Evolutionary conservation across 1,284 basidiomycete species (phyloP).

Genomic region (Retiboletus flavoniger): DNA sequence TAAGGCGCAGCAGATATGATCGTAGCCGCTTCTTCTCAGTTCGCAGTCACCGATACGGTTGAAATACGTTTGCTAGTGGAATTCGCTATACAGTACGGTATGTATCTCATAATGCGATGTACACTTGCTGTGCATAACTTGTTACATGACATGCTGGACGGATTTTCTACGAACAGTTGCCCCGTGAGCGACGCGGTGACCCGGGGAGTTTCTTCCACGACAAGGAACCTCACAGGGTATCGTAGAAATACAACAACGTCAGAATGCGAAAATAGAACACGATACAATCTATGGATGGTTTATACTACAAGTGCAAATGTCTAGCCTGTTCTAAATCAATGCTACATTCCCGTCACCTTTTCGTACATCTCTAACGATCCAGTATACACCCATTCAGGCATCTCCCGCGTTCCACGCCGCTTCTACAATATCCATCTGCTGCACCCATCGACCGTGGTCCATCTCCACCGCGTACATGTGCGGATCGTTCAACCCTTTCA

Average conservation of each 20-base stretch:
- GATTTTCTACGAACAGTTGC: too few relatives aligned
- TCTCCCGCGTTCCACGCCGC: background rate
- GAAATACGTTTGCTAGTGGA: too few relatives aligned
- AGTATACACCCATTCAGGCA: background rate
- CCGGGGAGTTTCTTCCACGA: too few relatives aligned
- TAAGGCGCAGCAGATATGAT: too few relatives aligned
- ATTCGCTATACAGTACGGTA: too few relatives aligned
- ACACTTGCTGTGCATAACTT: too few relatives aligned
- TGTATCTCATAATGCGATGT: too few relatives aligned
- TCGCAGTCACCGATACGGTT: too few relatives aligned
- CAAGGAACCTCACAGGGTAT: too few relatives aligned
- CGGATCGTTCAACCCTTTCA: slow-evolving; percentile 7
- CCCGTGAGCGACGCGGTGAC: too few relatives aligned
- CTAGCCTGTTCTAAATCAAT: background rate
- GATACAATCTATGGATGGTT: background rate
- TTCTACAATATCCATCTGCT: background rate
- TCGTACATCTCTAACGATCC: background rate
- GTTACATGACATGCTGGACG: too few relatives aligned
- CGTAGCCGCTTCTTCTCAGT: too few relatives aligned
- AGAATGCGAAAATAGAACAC: background rate
- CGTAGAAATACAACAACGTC: background rate
- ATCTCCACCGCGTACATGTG: slow-evolving; percentile 18
- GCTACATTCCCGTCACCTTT: background rate
- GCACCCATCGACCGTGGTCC: slow-evolving; percentile 4
- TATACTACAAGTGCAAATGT: slow-evolving; percentile 1